These are phyloP conservation scores for Sporothrix inflata DNA, from an alignment of 2,329 filamentous ascomycete genomes.

Conservation along the genomic window DNA sequence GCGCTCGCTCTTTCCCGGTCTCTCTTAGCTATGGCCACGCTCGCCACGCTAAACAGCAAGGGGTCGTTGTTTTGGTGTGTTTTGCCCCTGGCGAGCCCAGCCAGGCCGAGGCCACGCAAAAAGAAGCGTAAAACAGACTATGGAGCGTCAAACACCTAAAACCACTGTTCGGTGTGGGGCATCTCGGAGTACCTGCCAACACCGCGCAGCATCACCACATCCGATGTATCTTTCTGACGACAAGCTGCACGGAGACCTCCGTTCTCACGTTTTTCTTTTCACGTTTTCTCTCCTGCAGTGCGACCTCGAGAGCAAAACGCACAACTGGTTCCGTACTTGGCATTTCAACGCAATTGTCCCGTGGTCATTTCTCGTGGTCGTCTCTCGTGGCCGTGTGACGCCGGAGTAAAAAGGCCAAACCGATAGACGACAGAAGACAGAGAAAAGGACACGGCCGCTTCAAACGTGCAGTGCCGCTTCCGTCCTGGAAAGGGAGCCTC, in stretches of 20 bases:
- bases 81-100: conserved; percentile 16
- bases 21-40: too few relatives aligned
- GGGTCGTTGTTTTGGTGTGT: conserved; percentile 9
- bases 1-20: too few relatives aligned
- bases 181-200: background rate
- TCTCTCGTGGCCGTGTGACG: background rate
- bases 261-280: background rate
- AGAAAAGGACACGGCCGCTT: background rate
- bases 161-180: conserved; percentile 1
- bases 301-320: background rate
- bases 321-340: background rate
- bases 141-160: conserved; percentile 3
- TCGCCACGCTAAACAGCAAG: conserved; percentile 14
- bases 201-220: background rate
- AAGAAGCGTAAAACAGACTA: background rate
- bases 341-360: background rate
- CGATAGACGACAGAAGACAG: background rate
- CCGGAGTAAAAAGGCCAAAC: background rate
- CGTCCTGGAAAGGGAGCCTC: background rate
- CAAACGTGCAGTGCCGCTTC: conserved; percentile 14
- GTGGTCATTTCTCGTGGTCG: background rate
- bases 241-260: background rate
- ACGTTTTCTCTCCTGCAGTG: conserved; percentile 3
- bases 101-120: background rate
- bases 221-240: background rate